These are phyloP conservation scores for Zea luxurians DNA, from an alignment of 176 grass and related monocot species.

Conservation along the genomic window DNA sequence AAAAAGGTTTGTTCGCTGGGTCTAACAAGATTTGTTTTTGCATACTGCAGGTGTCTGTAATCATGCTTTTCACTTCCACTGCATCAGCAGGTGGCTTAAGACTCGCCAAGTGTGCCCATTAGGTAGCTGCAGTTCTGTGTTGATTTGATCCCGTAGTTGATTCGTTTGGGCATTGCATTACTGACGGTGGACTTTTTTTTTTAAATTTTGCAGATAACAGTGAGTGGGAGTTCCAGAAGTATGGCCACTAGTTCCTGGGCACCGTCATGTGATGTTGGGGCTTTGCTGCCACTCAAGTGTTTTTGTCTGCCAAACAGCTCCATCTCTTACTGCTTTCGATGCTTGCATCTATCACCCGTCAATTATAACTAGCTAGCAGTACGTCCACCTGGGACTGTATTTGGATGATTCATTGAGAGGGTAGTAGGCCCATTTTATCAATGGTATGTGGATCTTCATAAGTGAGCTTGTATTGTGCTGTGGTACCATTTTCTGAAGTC, in stretches of 20 bases:
- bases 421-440: background rate
- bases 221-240: slow-evolving; percentile 99
- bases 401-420: slow-evolving; percentile 28
- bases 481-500: background rate
- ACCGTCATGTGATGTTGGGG: background rate
- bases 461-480: slow-evolving; percentile 12
- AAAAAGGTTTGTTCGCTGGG: background rate
- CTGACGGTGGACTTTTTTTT: background rate
- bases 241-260: slow-evolving; percentile 66
- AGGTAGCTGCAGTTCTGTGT: slow-evolving; percentile 43
- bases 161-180: slow-evolving; percentile 1
- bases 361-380: background rate
- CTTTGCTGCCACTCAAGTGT: background rate
- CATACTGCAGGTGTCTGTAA: slow-evolving; percentile 85
- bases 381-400: slow-evolving; percentile 13
- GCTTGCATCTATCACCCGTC: slow-evolving; percentile 5
- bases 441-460: slow-evolving; percentile 9
- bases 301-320: slow-evolving; percentile 7
- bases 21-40: slow-evolving; percentile 17
- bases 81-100: slow-evolving; percentile 99
- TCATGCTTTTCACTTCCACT: slow-evolving; percentile 99
- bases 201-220: slow-evolving; percentile 83
- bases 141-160: background rate
- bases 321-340: slow-evolving; percentile 29
- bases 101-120: slow-evolving; percentile 99